Conservation (phyloP, 345 rosid species). For the Melastoma malabathricum region DNA sequence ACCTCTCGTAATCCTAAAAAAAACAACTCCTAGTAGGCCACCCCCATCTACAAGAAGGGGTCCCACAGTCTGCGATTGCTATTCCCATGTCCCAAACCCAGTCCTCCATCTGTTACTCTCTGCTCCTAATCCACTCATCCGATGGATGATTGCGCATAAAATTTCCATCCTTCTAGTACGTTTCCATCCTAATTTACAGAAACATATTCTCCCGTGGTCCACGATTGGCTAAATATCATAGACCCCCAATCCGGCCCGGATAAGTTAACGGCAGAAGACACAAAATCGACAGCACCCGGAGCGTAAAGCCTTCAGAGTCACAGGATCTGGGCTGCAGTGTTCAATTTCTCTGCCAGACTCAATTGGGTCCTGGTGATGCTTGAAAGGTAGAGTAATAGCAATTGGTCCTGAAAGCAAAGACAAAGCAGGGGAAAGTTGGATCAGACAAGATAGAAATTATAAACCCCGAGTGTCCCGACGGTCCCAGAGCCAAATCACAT, state of each 20-base stretch:
- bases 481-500: too few relatives aligned
- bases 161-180: neutral
- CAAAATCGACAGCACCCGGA: neutral
- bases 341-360: constrained; percentile 78
- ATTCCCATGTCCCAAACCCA: too few relatives aligned
- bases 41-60: neutral
- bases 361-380: constrained; percentile 92
- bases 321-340: constrained; percentile 81
- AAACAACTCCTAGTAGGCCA: neutral
- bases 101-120: too few relatives aligned
- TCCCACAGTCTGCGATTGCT: too few relatives aligned
- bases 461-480: too few relatives aligned
- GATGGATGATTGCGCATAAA: too few relatives aligned
- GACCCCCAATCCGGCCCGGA: too few relatives aligned
- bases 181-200: neutral
- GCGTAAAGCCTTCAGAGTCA: constrained; percentile 9
- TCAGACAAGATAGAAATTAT: too few relatives aligned
- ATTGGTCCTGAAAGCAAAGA: constrained; percentile 45
- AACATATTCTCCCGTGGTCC: too few relatives aligned
- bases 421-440: neutral
- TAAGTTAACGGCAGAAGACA: neutral
- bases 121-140: too few relatives aligned
- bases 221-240: too few relatives aligned
- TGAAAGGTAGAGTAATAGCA: constrained; percentile 69
- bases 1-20: neutral